These are phyloP conservation scores for Senecio squalidus DNA, from an alignment of 140 eudicot species.

Conservation along the genomic window DNA sequence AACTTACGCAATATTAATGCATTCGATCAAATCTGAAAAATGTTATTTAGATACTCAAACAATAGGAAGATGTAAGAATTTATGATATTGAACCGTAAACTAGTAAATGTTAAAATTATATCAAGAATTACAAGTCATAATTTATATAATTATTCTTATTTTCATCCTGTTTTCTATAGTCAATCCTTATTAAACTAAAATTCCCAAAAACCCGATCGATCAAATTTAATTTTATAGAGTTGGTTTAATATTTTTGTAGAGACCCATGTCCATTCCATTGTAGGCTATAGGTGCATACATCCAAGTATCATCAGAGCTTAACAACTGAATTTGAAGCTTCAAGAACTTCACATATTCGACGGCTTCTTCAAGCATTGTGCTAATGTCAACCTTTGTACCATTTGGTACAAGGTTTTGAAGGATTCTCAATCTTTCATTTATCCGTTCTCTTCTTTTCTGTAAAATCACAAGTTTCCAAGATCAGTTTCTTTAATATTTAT, in stretches of 20 bases:
- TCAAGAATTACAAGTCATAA: constrained; percentile 16
- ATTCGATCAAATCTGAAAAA: too few relatives aligned
- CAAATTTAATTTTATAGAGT: constrained; percentile 21
- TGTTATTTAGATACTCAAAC: too few relatives aligned
- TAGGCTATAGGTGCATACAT: constrained; percentile 91
- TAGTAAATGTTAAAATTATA: constrained; percentile 22
- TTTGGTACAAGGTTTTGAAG: constrained; percentile 85
- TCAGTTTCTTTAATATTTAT: not conserved
- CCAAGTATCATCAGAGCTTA: constrained; percentile 89
- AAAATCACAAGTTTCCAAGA: not conserved
- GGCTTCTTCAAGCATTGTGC: constrained; percentile 96
- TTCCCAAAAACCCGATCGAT: not conserved
- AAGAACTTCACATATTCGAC: constrained; percentile 85
- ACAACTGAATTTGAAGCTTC: constrained; percentile 81
- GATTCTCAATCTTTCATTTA: constrained; percentile 79
- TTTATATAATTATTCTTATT: constrained; percentile 2
- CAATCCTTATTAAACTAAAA: constrained; percentile 11
- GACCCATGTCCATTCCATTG: constrained; percentile 88
- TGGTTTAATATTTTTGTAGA: constrained; percentile 43
- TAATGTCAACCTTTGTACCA: constrained; percentile 96
- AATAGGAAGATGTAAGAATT: not conserved
- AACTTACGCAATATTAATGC: too few relatives aligned
- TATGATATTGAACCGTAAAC: constrained; percentile 2
- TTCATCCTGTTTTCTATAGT: not conserved
- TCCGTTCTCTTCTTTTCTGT: constrained; percentile 93